These are phyloP conservation scores for Metschnikowia gelsemii DNA, from an alignment of 805 yeast genomes.

Conservation along the genomic window DNA sequence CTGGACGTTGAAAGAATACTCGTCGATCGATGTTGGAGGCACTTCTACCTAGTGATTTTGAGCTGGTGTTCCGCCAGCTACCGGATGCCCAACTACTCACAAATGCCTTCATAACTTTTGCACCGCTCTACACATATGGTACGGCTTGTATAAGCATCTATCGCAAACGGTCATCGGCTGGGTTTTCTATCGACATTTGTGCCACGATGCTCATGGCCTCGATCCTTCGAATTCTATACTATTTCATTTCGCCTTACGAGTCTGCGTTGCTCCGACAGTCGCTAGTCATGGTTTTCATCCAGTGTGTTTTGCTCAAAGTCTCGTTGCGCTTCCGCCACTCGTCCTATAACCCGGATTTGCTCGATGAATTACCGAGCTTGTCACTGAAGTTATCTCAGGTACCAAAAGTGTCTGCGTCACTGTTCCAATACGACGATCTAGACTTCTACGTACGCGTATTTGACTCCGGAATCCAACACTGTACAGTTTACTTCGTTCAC, in stretches of 20 bases:
- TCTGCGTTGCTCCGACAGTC: slow-evolving; percentile 76
- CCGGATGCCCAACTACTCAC: slow-evolving; percentile 52
- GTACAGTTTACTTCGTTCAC: slow-evolving; percentile 22
- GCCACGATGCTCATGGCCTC: slow-evolving; percentile 85
- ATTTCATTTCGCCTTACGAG: slow-evolving; percentile 78
- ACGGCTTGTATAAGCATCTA: slow-evolving; percentile 73
- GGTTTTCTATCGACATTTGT: slow-evolving; percentile 90
- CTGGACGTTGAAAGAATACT: neutral
- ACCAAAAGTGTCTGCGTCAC: slow-evolving; percentile 12
- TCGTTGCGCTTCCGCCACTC: slow-evolving; percentile 57
- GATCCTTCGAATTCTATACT: slow-evolving; percentile 71
- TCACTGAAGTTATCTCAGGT: slow-evolving; percentile 26
- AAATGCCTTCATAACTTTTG: slow-evolving; percentile 67
- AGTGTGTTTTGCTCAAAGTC: slow-evolving; percentile 58
- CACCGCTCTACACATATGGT: slow-evolving; percentile 87
- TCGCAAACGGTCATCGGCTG: slow-evolving; percentile 61
- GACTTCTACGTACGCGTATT: slow-evolving; percentile 10
- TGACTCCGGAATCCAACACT: slow-evolving; percentile 13
- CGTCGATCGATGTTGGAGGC: slow-evolving; percentile 14
- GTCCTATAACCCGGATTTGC: slow-evolving; percentile 33
- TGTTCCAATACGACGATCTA: slow-evolving; percentile 12
- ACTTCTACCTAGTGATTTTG: slow-evolving; percentile 23
- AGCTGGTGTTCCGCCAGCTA: slow-evolving; percentile 24
- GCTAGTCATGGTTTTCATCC: slow-evolving; percentile 81
- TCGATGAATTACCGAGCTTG: slow-evolving; percentile 31